These are phyloP conservation scores for Microthlaspi erraticum DNA, from an alignment of 345 rosid species.

Conservation along the genomic window DNA sequence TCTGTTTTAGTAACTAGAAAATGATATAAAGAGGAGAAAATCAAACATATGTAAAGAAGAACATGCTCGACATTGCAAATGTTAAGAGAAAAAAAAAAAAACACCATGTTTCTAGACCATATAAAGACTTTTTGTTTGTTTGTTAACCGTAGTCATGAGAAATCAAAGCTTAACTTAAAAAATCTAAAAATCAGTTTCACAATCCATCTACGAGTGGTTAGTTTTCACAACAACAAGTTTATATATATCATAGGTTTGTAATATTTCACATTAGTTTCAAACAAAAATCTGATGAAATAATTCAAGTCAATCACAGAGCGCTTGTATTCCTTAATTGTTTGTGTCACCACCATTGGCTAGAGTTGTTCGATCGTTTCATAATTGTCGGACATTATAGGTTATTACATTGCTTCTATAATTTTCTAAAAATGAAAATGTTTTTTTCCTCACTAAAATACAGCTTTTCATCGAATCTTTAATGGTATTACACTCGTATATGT, in stretches of 20 bases:
- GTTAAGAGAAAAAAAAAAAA: neutral
- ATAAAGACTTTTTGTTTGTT: neutral
- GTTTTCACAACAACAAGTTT: no score
- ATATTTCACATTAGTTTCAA: neutral
- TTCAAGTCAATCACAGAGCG: conserved; percentile 4
- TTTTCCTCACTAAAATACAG: neutral
- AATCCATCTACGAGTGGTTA: no score
- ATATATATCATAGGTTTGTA: neutral
- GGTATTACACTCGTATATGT: neutral
- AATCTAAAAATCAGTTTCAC: no score
- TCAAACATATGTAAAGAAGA: neutral
- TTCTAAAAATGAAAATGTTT: neutral
- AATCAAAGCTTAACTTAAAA: no score
- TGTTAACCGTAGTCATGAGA: no score
- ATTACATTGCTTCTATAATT: neutral
- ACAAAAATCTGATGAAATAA: neutral
- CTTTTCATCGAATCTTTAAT: neutral
- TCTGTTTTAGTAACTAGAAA: no score
- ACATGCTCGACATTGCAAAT: neutral
- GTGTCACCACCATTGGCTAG: neutral
- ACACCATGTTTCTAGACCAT: neutral
- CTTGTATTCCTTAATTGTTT: neutral
- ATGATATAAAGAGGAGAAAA: no score
- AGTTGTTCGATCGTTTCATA: neutral
- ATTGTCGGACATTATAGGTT: neutral